Percentiles rank a stretch among this genome's conserved stretches.
Evolutionary conservation across 116 monocot genomes (phyloP).

Genomic region (Phalaenopsis hybrid): DNA sequence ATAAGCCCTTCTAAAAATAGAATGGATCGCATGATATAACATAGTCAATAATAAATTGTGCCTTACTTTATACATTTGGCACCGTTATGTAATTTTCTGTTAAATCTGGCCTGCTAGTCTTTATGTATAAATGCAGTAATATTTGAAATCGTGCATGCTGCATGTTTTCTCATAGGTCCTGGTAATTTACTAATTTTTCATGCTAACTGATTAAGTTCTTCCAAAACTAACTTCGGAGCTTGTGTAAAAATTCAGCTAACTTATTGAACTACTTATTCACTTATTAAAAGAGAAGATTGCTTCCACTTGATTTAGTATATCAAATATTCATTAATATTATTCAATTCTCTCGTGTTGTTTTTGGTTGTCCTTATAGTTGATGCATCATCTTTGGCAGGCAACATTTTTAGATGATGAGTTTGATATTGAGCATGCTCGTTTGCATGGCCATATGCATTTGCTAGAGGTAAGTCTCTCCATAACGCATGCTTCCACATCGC

Average conservation of each 20-base stretch:
- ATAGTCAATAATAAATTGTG: not conserved
- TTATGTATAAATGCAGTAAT: not conserved
- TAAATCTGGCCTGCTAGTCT: not conserved
- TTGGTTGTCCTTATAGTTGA: not conserved
- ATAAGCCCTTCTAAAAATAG: not conserved
- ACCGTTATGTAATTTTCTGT: not conserved
- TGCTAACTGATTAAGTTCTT: not conserved
- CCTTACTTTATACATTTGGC: not conserved
- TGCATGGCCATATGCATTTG: conserved; percentile 85
- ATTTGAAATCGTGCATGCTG: not conserved
- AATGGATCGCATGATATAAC: not conserved
- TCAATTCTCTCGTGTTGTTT: not conserved
- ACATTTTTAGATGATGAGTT: conserved; percentile 82
- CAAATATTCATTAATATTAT: not conserved
- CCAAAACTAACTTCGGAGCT: not conserved
- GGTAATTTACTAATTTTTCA: not conserved
- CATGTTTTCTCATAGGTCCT: not conserved
- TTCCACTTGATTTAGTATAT: not conserved
- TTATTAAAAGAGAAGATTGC: not conserved
- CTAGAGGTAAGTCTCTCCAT: conserved; percentile 43
- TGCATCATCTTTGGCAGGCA: conserved; percentile 37
- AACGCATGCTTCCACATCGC: not conserved
- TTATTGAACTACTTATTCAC: not conserved
- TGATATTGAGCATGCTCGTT: conserved; percentile 61
- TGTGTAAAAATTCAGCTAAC: not conserved